Evolutionary conservation across 805 yeast species (phyloP), one percentile per base, ranked within the genome.

Genomic region (Candida oleophila): DNA sequence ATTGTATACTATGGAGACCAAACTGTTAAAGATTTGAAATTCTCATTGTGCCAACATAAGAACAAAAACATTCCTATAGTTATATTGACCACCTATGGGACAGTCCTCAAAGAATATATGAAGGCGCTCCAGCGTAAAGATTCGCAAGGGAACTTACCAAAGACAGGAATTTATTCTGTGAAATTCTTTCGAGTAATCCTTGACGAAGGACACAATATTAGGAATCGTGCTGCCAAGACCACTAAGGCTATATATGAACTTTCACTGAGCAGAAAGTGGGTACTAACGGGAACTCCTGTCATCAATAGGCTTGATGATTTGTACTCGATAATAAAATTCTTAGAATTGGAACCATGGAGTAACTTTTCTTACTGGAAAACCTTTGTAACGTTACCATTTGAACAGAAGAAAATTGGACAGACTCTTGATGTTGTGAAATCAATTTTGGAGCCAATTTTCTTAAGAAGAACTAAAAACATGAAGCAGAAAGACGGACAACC

Each of bases 251-350:
- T 90, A 5, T 81, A 79, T 63, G 85, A 79, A 19, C 59, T 91
- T n/a, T 57, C 66, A 8, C 81, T 88, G 55, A 69, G 74, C 16
- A 72, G 94, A 42, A 81, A 81, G 49, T 91, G 98, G 98, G 73
- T 86, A 2, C 69, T 92, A 41, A 89, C 97, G 0, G 98, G 98
- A 5, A 91, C 98, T 0, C 97, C 98, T 0, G 87, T 91, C 22
- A 86, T 90, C 35, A 91, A 91, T 62, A 70, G 91, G 51, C 70
- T 92, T 8, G 97, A 92, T 62, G 98, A 92, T 62, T 66, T 92
- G 41, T 91, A 79, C 59, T 84, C 96, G 4, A 65, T 90, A 42
- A 79, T 90, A 15, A 81, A 82, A 53, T 92, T 85, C 56, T 66
- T 92, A 41, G 74, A 82, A 38, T 65, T 91, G n/a, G 89, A 87